Base-by-base conservation (phyloP, 176 grass and related monocot genomes). In the Cymbopogon citratus region DNA sequence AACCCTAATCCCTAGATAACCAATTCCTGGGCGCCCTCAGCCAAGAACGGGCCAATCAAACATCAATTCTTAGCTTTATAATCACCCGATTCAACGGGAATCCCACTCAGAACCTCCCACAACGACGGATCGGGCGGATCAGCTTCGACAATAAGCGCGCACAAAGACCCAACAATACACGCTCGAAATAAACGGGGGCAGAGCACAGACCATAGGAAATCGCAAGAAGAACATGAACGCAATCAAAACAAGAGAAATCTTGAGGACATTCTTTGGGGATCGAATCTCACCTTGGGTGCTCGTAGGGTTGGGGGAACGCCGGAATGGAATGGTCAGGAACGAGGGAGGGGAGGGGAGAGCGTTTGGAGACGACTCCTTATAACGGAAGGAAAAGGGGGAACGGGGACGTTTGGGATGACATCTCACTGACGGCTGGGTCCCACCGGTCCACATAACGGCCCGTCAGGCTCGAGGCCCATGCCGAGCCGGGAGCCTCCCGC, bases 1-100 rank as follows among this genome's bases (percentile, higher is more conserved):
- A 80, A 80, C 43, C 18, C 66, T 65, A 87, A 54, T 11, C 74
- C 86, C 67, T 59, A 79, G 19, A 35, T 1, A 76, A 12, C 33
- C 9, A 46, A 27, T 33, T 11, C 43, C 15, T 62, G n/a, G 6
- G 21, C 31, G 39, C 25, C 62, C 31, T 60, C 35, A 28, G 71
- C 38, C 21, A 62, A 16, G 2, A 77, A 73, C 12, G 4, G 29
- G 14, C 15, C 29, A 33, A 73, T 35, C 6, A 51, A 14, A 56
- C 12, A 27, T 15, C 19, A 51, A 62, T 27, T 39, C 21, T 3
- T 10, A 7, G 36, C 19, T 0, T 23, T 2, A 1, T 4, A 16
- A 15, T 21, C 18, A 23, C 5, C 8, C 11, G 5, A 27, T 52
- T 34, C 34, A 70, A 26, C 5, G 25, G 12, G n/a, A 5, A 16